These are phyloP conservation scores for Ganoderma multipileum DNA, from an alignment of 1,284 basidiomycete genomes.

Conservation along the genomic window DNA sequence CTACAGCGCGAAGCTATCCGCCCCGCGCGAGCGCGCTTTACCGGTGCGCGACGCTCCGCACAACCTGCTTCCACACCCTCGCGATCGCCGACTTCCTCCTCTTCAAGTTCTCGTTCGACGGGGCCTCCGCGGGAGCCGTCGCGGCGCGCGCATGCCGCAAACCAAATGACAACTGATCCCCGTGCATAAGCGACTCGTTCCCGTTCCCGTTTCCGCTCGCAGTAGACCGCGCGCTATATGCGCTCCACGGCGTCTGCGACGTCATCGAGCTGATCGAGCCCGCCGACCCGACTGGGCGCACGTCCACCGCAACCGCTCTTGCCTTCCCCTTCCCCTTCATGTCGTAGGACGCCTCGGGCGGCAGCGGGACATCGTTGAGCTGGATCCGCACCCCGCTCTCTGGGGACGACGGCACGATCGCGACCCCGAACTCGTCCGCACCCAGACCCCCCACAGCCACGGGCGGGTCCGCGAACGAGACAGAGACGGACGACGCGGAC, in stretches of 20 bases:
- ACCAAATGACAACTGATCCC: background rate
- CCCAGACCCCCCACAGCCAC: background rate
- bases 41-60: constrained; percentile 27
- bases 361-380: constrained; percentile 31
- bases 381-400: constrained; percentile 22
- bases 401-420: background rate
- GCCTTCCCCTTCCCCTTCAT: background rate
- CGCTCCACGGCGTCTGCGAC: constrained; percentile 6
- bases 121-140: constrained; percentile 9
- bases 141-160: constrained; percentile 14
- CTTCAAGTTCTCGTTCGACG: background rate
- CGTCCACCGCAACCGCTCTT: constrained; percentile 9
- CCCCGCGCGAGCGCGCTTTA: background rate
- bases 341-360: background rate
- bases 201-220: background rate
- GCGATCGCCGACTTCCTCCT: constrained; percentile 23
- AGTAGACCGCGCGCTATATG: background rate
- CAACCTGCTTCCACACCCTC: constrained; percentile 29
- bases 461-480: constrained; percentile 18
- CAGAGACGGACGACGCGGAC: constrained; percentile 21
- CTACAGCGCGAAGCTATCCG: background rate
- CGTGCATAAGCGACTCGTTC: background rate
- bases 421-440: constrained; percentile 11
- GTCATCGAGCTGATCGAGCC: constrained; percentile 5
- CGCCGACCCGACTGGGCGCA: background rate